Conservation (phyloP, 164 flowering plant species). For the Echeveria elegans region DNA sequence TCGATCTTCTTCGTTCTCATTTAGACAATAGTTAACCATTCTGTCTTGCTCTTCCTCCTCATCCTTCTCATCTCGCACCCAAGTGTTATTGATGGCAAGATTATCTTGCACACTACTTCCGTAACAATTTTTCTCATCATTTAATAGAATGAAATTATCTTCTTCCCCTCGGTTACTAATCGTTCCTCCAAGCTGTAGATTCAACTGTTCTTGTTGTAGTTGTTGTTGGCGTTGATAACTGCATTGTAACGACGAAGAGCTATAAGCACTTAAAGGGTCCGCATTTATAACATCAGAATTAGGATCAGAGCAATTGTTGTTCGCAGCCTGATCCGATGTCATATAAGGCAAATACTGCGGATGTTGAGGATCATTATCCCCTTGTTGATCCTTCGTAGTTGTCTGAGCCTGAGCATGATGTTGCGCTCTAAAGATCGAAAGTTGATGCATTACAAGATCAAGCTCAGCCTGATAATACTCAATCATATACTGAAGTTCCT, state of each 20-base stretch:
- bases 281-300: neutral
- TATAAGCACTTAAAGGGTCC: neutral
- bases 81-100: neutral
- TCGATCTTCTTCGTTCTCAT: neutral
- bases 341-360: constrained; percentile 3
- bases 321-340: constrained; percentile 1
- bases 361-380: neutral
- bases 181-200: neutral
- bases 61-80: neutral
- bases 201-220: neutral
- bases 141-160: neutral
- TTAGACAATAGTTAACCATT: neutral
- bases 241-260: neutral
- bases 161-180: neutral
- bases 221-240: neutral
- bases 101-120: neutral
- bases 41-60: neutral
- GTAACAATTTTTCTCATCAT: neutral
- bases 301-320: neutral
- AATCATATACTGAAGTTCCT: constrained; percentile 3
- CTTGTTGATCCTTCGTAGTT: neutral
- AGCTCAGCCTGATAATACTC: constrained; percentile 8
- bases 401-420: neutral
- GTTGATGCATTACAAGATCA: neutral
- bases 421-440: neutral